Percentiles rank a stretch among this genome's conserved stretches.
Conservation (phyloP, 2,329 filamentous ascomycete genomes). For the Monosporascus sp. region DNA sequence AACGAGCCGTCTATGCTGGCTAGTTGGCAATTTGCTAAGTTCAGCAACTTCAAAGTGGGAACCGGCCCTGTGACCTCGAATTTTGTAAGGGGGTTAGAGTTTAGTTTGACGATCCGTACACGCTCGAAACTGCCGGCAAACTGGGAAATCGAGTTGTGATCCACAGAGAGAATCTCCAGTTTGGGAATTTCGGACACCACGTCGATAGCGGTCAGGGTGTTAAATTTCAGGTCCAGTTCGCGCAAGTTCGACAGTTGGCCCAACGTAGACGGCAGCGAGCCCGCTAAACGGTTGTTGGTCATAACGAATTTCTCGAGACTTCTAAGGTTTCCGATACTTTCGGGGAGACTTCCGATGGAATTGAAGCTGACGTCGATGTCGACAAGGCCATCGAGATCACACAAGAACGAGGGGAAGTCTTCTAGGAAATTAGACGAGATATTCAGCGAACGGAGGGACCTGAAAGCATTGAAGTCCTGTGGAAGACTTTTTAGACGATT, state of each 20-base stretch:
- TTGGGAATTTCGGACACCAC: constrained; percentile 78
- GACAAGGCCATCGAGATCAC: constrained; percentile 73
- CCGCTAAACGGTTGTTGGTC: constrained; percentile 85
- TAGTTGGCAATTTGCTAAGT: constrained; percentile 85
- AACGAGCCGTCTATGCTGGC: constrained; percentile 87
- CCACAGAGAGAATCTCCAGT: constrained; percentile 80
- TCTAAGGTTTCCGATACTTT: constrained; percentile 69
- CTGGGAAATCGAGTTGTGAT: constrained; percentile 87
- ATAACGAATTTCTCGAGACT: constrained; percentile 87
- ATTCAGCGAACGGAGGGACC: constrained; percentile 74
- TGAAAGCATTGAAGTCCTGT: constrained; percentile 75
- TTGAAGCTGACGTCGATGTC: constrained; percentile 98
- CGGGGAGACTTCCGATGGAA: constrained; percentile 70
- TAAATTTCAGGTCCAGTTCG: constrained; percentile 93
- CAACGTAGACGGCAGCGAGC: constrained; percentile 68
- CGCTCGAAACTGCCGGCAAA: constrained; percentile 86
- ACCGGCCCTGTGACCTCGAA: constrained; percentile 77
- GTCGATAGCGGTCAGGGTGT: constrained; percentile 82
- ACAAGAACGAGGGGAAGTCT: constrained; percentile 79
- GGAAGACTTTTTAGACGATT: constrained; percentile 80
- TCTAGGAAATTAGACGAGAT: constrained; percentile 90
- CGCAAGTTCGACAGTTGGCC: constrained; percentile 70
- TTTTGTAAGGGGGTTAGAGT: constrained; percentile 91
- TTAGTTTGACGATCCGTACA: constrained; percentile 78
- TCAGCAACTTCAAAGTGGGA: constrained; percentile 78